Percentiles rank a stretch among this genome's conserved stretches.
These are phyloP conservation scores for Tricholoma terreum DNA, from an alignment of 768 basidiomycete genomes.

Conservation along the genomic window DNA sequence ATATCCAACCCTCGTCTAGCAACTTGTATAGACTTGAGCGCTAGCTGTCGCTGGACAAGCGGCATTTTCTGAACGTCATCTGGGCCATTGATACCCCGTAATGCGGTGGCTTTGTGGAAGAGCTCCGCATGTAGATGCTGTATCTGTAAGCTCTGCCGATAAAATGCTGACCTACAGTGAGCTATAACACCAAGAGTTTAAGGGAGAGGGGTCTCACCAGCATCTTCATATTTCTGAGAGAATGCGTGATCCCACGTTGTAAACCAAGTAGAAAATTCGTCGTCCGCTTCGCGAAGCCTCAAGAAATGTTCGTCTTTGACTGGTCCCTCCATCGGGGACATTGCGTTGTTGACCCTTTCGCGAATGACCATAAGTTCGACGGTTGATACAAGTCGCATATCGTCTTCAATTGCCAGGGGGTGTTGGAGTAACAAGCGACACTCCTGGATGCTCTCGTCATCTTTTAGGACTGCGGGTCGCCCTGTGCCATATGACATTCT, in stretches of 20 bases:
- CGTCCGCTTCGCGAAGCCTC: constrained; percentile 68
- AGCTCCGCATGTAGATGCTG: constrained; percentile 86
- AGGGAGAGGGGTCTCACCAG: constrained; percentile 47
- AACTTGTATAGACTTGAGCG: constrained; percentile 78
- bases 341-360: constrained; percentile 78
- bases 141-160: constrained; percentile 82
- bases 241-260: constrained; percentile 75
- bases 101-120: constrained; percentile 80
- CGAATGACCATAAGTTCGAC: constrained; percentile 91
- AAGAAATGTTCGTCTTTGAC: constrained; percentile 71
- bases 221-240: constrained; percentile 80
- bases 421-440: constrained; percentile 80
- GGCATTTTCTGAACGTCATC: constrained; percentile 88
- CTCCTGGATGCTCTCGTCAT: constrained; percentile 86
- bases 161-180: constrained; percentile 56
- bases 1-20: constrained; percentile 81
- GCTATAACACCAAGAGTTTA: background rate
- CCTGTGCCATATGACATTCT: constrained; percentile 95
- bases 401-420: constrained; percentile 86
- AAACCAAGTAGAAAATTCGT: constrained; percentile 81
- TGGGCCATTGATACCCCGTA: constrained; percentile 79
- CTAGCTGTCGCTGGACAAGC: constrained; percentile 70
- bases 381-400: constrained; percentile 92
- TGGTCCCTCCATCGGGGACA: constrained; percentile 76
- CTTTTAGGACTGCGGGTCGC: constrained; percentile 86